Evolutionary conservation across 306 rosid species (phyloP), one percentile per base, ranked within the genome.

Genomic region (Lotus japonicus): DNA sequence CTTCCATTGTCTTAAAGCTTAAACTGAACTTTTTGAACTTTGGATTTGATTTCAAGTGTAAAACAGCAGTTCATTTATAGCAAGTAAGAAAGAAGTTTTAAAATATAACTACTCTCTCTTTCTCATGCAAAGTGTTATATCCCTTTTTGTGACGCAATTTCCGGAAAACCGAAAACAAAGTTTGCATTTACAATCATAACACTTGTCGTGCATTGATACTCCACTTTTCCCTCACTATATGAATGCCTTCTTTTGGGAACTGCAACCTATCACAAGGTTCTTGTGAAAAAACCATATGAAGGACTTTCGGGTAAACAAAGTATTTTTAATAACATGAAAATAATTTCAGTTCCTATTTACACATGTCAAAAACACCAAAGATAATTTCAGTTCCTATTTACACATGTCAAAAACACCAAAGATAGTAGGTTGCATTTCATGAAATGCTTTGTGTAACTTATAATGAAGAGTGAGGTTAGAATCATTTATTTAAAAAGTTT

Each of bases 1-100:
- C 43, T 35, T 83, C 78, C 86, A 85, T 85, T 18, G 58, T 60
- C 51, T 49, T 56, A 46, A 46, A 70, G 33, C 57, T 58, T 59
- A 16, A 69, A 26, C 13, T 26, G 35, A 62, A 63, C 45, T 12
- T 14, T 14, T 50, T 28, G 43, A 50, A 66, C 33, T 70, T 63
- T 48, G 51, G 60, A 68, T 57, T 65, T 64, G 66, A 41, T 60
- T 57, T 70, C 42, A 59, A 53, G 76, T 63, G 55, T 51, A 64
- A 6, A 67, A 58, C 41, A 38, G 5, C 23, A 54, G 49, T 45
- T 59, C 35, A 51, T 49, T 71, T 39, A 13, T 71, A 62, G 28
- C 14, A 56, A 54, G 46, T n/a, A 52, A 61, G 78, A 71, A 74
- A 23, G 57, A 43, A 39, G 68, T 60, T 59, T 73, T 33, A 44